Percentiles rank a stretch among this genome's conserved stretches.
These are phyloP conservation scores for Pichia nanzhaoensis DNA, from an alignment of 805 yeast genomes.

Conservation along the genomic window DNA sequence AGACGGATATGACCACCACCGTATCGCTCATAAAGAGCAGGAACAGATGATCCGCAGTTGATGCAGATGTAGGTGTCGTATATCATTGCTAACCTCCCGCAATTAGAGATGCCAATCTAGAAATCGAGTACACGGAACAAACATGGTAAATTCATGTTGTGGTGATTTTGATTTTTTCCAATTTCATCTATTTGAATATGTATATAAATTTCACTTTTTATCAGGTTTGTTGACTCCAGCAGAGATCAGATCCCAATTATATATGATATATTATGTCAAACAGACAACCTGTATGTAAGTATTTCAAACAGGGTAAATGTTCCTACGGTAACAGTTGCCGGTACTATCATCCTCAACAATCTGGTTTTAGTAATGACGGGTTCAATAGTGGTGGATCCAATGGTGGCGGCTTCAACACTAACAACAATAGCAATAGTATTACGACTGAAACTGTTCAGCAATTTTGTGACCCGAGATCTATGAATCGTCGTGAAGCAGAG, in stretches of 20 bases:
- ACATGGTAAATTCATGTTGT: not conserved
- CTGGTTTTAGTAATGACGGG: not conserved
- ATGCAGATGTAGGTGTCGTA: slow-evolving; percentile 47
- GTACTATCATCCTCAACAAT: slow-evolving; percentile 33
- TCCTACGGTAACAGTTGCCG: slow-evolving; percentile 37
- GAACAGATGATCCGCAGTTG: slow-evolving; percentile 68
- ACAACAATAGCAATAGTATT: not conserved
- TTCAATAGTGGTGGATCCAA: slow-evolving; percentile 2
- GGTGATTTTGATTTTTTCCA: not conserved
- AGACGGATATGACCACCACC: slow-evolving; percentile 73
- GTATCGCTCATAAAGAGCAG: slow-evolving; percentile 61
- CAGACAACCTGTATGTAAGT: slow-evolving; percentile 35
- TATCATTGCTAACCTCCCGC: not conserved
- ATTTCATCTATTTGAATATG: too few species aligned
- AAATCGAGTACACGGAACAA: not conserved
- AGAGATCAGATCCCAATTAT: too few species aligned
- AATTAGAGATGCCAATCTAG: not conserved
- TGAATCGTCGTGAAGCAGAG: slow-evolving; percentile 9
- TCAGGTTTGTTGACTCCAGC: too few species aligned
- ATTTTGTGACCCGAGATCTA: slow-evolving; percentile 6
- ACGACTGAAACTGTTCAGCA: slow-evolving; percentile 3
- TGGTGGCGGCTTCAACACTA: too few species aligned
- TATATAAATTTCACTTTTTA: too few species aligned
- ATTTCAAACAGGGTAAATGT: slow-evolving; percentile 36
- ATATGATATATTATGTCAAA: slow-evolving; percentile 18